Evolutionary conservation across 352 stramenopile genomes (phyloP).

Genomic region (Globisporangium emineosum): DNA sequence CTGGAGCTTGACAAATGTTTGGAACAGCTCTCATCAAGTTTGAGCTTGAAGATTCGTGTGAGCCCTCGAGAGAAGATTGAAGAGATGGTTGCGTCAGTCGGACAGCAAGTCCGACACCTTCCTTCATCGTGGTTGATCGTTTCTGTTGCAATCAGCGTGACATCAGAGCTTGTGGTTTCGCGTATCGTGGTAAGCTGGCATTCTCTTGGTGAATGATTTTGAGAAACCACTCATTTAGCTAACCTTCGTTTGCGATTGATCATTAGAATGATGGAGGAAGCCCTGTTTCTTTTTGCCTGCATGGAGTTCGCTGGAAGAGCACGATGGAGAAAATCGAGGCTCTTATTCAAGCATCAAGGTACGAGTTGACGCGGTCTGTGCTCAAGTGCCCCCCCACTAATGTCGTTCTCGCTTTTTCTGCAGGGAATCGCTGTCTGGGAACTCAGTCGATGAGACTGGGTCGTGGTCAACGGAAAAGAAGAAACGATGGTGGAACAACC

Average conservation of each 20-base stretch:
- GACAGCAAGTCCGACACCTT: conserved; percentile 27
- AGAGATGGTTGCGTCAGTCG: conserved; percentile 18
- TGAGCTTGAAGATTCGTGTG: neutral
- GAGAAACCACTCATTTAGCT: neutral
- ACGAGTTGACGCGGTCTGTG: neutral
- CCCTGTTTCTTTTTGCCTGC: conserved; percentile 54
- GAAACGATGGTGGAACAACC: conserved; percentile 74
- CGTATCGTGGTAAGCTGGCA: conserved; percentile 34
- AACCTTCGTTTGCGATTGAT: conserved; percentile 13
- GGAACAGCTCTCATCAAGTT: conserved; percentile 10
- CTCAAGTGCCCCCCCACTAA: neutral
- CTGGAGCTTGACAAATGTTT: conserved; percentile 14
- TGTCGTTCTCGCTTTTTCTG: neutral
- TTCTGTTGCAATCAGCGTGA: conserved; percentile 35
- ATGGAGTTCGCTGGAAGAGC: conserved; percentile 35
- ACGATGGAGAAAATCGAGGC: conserved; percentile 36
- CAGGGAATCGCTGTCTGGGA: conserved; percentile 57
- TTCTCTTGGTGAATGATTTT: neutral
- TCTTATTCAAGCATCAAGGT: conserved; percentile 66
- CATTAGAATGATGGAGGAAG: conserved; percentile 35
- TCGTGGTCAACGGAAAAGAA: conserved; percentile 60
- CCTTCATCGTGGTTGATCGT: conserved; percentile 41
- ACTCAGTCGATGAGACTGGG: conserved; percentile 48
- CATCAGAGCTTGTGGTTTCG: conserved; percentile 46
- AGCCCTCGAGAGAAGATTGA: conserved; percentile 14